phyloP scores from a whole-genome alignment of 2,329 filamentous ascomycete species.

The Diaporthe batatas region DNA sequence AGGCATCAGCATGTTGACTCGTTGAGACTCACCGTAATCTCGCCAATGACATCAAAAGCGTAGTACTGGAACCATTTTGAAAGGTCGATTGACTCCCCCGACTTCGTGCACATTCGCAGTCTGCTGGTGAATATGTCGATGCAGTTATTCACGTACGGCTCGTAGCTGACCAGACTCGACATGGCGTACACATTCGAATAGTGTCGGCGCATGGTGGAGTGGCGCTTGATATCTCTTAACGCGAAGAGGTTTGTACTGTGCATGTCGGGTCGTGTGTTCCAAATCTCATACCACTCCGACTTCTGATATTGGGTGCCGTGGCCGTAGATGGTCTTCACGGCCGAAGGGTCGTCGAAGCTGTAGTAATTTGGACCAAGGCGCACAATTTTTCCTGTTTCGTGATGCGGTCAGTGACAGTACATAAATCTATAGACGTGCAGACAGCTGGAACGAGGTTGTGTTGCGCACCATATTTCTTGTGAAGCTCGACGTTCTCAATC shows the following conservation, averaged over 20 bases:
- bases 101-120: constrained; percentile 53
- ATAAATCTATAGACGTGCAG: too few relatives aligned
- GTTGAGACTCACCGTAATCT: constrained; percentile 54
- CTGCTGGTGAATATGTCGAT: constrained; percentile 55
- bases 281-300: constrained; percentile 30
- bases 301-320: constrained; percentile 30
- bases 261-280: not conserved
- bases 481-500: constrained; percentile 20
- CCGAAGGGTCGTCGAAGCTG: constrained; percentile 33
- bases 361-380: constrained; percentile 35
- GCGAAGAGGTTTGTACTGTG: constrained; percentile 48
- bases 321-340: constrained; percentile 37
- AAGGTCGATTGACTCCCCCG: constrained; percentile 53
- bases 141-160: constrained; percentile 63
- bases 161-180: constrained; percentile 61
- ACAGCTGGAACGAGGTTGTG: not conserved
- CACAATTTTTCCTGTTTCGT: constrained; percentile 33
- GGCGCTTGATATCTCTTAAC: constrained; percentile 52
- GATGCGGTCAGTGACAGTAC: not conserved
- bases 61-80: constrained; percentile 60
- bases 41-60: constrained; percentile 65
- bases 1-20: too few relatives aligned
- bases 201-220: constrained; percentile 54
- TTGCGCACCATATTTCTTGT: constrained; percentile 29
- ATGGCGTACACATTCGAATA: constrained; percentile 62